Evolutionary conservation across 306 rosid species (phyloP).

Genomic region (Citrullus colocynthis): DNA sequence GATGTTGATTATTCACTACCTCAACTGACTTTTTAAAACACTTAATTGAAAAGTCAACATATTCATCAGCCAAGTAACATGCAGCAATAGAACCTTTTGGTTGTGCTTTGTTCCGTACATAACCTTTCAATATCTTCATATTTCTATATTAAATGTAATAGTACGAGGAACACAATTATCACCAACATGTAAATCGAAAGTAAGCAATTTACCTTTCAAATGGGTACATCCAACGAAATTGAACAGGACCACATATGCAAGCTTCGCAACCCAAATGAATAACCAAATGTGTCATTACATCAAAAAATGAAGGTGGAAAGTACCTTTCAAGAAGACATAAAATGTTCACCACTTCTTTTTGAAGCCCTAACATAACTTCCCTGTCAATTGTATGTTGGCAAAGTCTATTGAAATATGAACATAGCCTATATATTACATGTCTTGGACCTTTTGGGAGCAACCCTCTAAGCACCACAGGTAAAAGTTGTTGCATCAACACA

Average conservation of each 20-base stretch:
- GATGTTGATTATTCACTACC: too few relatives aligned
- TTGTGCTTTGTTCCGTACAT: too few relatives aligned
- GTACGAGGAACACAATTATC: too few relatives aligned
- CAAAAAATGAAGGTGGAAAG: not conserved
- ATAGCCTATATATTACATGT: not conserved
- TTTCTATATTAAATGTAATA: too few relatives aligned
- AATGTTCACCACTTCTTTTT: not conserved
- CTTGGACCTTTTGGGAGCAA: not conserved
- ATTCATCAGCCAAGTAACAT: too few relatives aligned
- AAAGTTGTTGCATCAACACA: not conserved
- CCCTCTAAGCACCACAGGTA: not conserved
- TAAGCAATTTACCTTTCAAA: not conserved
- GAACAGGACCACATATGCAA: not conserved
- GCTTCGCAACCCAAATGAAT: not conserved
- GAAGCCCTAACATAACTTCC: not conserved
- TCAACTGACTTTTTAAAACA: too few relatives aligned
- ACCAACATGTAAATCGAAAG: too few relatives aligned
- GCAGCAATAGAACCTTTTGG: too few relatives aligned
- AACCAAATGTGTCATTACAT: not conserved
- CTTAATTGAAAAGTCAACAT: too few relatives aligned
- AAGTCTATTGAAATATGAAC: not conserved
- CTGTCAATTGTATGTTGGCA: not conserved
- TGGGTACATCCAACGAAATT: not conserved
- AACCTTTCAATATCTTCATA: too few relatives aligned
- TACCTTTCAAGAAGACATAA: too few relatives aligned